These are phyloP conservation scores for Phytomonas sp. DNA, from an alignment of 208 protist species.

Conservation along the genomic window DNA sequence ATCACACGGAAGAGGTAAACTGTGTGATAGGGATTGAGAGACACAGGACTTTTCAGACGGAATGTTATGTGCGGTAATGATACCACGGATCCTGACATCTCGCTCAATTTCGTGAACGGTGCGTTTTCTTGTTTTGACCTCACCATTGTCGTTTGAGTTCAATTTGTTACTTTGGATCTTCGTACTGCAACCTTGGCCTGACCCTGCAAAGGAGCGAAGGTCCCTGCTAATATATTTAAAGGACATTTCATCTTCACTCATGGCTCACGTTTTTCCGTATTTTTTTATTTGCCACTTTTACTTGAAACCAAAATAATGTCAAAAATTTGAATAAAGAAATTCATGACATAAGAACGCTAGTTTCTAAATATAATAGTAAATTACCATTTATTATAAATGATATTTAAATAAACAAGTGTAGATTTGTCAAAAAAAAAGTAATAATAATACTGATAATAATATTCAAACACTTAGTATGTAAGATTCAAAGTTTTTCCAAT, in stretches of 20 bases:
- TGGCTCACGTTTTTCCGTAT: not conserved
- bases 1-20: not conserved
- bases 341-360: too few species aligned
- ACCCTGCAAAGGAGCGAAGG: not conserved
- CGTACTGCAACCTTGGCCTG: not conserved
- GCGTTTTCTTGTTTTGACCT: not conserved
- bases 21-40: not conserved
- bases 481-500: too few species aligned
- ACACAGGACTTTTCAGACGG: not conserved
- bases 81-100: not conserved
- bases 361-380: too few species aligned
- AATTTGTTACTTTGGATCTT: not conserved
- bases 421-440: too few species aligned
- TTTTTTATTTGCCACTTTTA: slow-evolving; percentile 2
- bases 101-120: not conserved
- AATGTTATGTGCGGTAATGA: not conserved
- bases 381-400: too few species aligned
- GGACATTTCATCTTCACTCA: not conserved
- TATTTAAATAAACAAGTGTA: too few species aligned
- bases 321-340: slow-evolving; percentile 2
- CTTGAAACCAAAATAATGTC: slow-evolving; percentile 6
- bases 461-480: too few species aligned
- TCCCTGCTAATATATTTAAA: not conserved
- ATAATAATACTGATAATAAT: too few species aligned
- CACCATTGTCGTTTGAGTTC: not conserved